Conservation (phyloP, 2,329 filamentous ascomycete genomes). For the Paecilomyces fulvus region DNA sequence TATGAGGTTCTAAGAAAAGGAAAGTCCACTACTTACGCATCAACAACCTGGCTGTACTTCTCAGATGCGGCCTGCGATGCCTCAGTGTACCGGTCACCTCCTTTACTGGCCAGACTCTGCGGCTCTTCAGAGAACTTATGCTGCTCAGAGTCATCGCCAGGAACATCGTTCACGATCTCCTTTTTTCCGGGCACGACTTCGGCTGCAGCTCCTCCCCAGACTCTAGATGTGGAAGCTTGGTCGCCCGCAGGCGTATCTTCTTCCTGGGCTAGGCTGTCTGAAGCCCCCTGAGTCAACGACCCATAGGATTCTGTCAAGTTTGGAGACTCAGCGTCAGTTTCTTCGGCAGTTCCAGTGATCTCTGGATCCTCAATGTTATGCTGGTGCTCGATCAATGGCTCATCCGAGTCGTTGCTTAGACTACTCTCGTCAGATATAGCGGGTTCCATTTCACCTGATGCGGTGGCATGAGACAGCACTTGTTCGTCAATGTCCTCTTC, state of each 20-base stretch:
- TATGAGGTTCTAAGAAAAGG: conserved; percentile 1
- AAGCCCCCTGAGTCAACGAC: background rate
- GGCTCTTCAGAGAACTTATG: conserved; percentile 43
- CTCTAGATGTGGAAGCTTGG: conserved; percentile 35
- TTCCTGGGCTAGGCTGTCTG: background rate
- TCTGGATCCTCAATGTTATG: background rate
- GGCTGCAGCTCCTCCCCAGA: conserved; percentile 48
- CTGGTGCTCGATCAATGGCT: background rate
- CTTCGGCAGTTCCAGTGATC: conserved; percentile 3
- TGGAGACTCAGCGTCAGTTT: background rate
- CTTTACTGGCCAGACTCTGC: conserved; percentile 43
- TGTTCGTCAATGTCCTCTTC: conserved; percentile 4
- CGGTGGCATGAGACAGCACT: background rate
- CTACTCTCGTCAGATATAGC: background rate
- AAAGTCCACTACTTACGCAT: conserved; percentile 38
- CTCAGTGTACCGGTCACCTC: conserved; percentile 45
- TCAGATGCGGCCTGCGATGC: conserved; percentile 47
- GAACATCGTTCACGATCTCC: conserved; percentile 42
- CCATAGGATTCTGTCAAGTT: background rate
- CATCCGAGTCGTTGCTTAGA: background rate
- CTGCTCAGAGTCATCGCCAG: conserved; percentile 37
- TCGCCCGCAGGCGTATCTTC: conserved; percentile 12
- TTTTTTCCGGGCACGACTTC: conserved; percentile 40
- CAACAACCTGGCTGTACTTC: conserved; percentile 49
- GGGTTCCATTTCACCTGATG: background rate